Evolutionary conservation across 805 yeast species (phyloP), one percentile per base, ranked within the genome.

Genomic region (Ogataea thermomethanolica): DNA sequence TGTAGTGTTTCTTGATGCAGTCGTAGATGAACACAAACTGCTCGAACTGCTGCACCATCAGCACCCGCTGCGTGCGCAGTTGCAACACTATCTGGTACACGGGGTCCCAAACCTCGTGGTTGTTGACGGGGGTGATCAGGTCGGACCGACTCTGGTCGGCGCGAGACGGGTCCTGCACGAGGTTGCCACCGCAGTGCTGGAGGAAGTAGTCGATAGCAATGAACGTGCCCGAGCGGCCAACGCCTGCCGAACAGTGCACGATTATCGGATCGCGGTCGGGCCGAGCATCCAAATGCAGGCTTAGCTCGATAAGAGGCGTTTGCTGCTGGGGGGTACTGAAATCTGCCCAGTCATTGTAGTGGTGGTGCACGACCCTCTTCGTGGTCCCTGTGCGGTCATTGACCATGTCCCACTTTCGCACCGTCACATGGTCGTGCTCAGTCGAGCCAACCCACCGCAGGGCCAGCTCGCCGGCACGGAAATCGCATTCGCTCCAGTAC

Each of bases 241-340:
- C 78, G 0, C 81, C 81, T 0, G 81, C 81, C 1, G 79, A 74
- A 46, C 81, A 76, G 53, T 76, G 81, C 6, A 73, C 77, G 23
- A 74, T 49, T 4, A 51, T 41, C 2, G 64, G 63, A 34, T 55
- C 59, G 1, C 27, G 27, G 7, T 11, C 8, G 8, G 15, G n/a
- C 22, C 38, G 29, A 7, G 33, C 10, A 17, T 39, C 58, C 32
- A 39, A 58, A 17, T 8, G 53, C 13, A 41, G 24, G 15, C 50
- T 45, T 14, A 61, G 36, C 21, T 44, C 37, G n/a, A 50, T 28
- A 3, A 73, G 49, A 0, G 71, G 67, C 3, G 45, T 56, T 5
- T 59, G 48, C 8, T 64, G 56, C 1, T 54, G 48, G 1, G 78
- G 76, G 7, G 61, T 63, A 26, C 61, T 55, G 23, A 70, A 64